Conservation (phyloP, 1,284 basidiomycete genomes). For the Pterula multifida region DNA sequence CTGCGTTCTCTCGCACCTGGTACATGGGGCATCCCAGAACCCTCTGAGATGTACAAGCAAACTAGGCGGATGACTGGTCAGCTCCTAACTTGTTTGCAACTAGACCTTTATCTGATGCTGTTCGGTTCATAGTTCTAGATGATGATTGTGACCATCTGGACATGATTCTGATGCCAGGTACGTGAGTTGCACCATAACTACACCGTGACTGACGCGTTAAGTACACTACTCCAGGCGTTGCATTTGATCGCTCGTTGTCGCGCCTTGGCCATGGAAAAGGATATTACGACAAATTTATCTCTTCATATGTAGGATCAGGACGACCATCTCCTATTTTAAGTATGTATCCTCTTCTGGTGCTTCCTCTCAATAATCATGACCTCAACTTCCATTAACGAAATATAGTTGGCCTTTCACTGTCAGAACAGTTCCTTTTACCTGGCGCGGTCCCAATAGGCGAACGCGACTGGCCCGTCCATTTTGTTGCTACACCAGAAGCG, state of each 20-base stretch:
- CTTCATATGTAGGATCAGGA: conserved; percentile 32
- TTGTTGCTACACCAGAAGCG: conserved; percentile 43
- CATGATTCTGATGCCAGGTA: conserved; percentile 61
- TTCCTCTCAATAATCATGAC: neutral
- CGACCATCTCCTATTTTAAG: conserved; percentile 40
- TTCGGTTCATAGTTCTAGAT: conserved; percentile 27
- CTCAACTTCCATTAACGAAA: conserved; percentile 1
- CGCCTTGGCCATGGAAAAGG: conserved; percentile 73
- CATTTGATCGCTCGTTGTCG: conserved; percentile 59
- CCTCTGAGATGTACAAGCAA: conserved; percentile 32
- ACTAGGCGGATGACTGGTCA: conserved; percentile 37
- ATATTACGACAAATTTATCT: conserved; percentile 66
- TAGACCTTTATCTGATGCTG: neutral
- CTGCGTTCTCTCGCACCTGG: conserved; percentile 43
- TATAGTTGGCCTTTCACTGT: conserved; percentile 51
- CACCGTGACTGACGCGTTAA: conserved; percentile 2
- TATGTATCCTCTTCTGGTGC: conserved; percentile 16
- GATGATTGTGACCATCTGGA: conserved; percentile 34
- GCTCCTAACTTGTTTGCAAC: conserved; percentile 13
- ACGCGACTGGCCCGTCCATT: conserved; percentile 59
- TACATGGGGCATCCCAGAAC: conserved; percentile 67
- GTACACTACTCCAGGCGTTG: conserved; percentile 38
- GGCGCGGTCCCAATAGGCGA: conserved; percentile 42
- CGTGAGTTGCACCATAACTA: conserved; percentile 9
- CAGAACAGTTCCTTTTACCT: conserved; percentile 50